Percentiles rank a stretch among this genome's conserved stretches.
Conservation (phyloP, 495 filamentous ascomycete species). For the Penicillium roqueforti region DNA sequence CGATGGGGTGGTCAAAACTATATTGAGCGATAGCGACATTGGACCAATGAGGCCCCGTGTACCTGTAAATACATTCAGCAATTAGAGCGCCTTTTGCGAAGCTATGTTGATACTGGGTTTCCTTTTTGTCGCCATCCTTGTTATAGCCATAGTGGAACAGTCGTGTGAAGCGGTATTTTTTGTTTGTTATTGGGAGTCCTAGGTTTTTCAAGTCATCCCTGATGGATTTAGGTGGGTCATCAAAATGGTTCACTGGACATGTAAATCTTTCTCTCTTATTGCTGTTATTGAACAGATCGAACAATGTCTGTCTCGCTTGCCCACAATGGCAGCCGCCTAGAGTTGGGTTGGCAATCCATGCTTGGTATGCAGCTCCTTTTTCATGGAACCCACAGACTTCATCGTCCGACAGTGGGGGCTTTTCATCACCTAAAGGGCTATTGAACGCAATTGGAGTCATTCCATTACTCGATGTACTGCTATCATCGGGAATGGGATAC, state of each 20-base stretch:
- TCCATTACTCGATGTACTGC: background rate
- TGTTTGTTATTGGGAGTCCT: background rate
- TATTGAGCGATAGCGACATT: conserved; percentile 4
- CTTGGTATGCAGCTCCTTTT: background rate
- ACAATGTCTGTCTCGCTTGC: background rate
- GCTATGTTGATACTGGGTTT: background rate
- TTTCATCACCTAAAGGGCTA: background rate
- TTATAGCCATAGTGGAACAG: background rate
- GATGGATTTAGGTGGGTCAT: background rate
- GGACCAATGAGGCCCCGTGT: background rate
- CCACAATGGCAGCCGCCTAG: background rate
- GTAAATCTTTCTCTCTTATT: background rate
- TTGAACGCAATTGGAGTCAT: too few species aligned
- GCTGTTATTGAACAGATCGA: background rate
- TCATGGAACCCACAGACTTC: background rate
- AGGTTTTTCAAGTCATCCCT: background rate
- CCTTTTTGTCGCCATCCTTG: background rate
- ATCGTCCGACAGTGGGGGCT: background rate
- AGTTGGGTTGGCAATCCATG: background rate
- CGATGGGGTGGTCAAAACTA: background rate
- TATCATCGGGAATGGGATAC: background rate
- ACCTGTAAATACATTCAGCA: background rate
- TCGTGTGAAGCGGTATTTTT: background rate
- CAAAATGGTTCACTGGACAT: background rate
- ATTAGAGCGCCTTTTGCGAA: background rate